A percentile compares a stretch with the other conserved stretches of the same genome.
Conservation (phyloP, 192 early-diverging fungal species). For the Spinellus fusiger region DNA sequence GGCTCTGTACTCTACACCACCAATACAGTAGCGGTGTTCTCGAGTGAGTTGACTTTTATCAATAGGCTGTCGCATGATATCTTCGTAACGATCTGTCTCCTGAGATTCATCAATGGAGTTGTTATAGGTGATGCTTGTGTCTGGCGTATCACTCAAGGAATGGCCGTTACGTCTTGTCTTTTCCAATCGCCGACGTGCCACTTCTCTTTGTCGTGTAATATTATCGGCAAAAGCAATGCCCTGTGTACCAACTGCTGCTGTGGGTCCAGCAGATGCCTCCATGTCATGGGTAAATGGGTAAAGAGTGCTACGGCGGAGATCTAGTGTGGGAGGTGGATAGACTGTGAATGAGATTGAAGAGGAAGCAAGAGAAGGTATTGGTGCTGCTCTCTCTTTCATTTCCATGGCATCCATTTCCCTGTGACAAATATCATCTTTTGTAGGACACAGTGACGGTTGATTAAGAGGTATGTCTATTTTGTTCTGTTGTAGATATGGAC, state of each 20-base stretch:
- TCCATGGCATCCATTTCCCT: no score
- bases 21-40: slow-evolving; percentile 22
- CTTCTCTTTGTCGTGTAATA: slow-evolving; percentile 18
- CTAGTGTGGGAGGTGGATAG: no score
- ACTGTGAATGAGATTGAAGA: no score
- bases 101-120: neutral
- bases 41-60: slow-evolving; percentile 28
- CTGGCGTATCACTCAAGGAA: neutral
- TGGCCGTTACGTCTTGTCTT: slow-evolving; percentile 5
- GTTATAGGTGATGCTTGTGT: neutral
- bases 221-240: slow-evolving; percentile 31
- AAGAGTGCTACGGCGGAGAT: neutral
- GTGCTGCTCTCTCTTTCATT: no score
- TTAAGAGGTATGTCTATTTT: no score
- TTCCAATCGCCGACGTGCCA: slow-evolving; percentile 19
- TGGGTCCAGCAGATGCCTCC: neutral
- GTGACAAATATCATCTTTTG: no score
- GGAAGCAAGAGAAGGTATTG: no score
- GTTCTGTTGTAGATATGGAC: no score
- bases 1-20: slow-evolving; percentile 30
- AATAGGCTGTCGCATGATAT: slow-evolving; percentile 16
- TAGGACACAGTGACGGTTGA: neutral
- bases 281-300: neutral
- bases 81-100: neutral
- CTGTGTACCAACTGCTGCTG: neutral